phyloP scores from a whole-genome alignment of 192 early-diverging fungal species.

The Coemansia sp. region DNA sequence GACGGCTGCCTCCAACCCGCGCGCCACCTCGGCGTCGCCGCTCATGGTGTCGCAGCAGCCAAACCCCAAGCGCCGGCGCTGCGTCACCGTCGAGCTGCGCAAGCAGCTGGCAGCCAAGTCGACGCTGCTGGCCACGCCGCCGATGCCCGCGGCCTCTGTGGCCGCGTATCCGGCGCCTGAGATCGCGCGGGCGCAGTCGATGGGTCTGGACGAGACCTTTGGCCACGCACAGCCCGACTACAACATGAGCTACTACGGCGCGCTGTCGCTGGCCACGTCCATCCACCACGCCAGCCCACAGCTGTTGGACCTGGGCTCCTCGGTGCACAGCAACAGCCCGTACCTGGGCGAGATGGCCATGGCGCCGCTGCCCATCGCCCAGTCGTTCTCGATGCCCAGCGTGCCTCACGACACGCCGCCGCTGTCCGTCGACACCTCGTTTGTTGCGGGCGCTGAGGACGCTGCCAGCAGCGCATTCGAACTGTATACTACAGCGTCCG shows the following conservation, averaged over 20 bases:
- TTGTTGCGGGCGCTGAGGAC: conserved; percentile 4
- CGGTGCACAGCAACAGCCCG: conserved; percentile 13
- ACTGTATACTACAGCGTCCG: conserved; percentile 29
- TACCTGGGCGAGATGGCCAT: conserved; percentile 35
- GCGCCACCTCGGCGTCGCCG: conserved; percentile 38
- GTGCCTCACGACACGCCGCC: not conserved
- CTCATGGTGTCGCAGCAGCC: conserved; percentile 19
- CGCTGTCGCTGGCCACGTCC: conserved; percentile 15
- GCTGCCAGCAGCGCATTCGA: conserved; percentile 19
- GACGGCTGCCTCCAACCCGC: not conserved
- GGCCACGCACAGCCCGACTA: conserved; percentile 8
- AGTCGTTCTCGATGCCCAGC: conserved; percentile 22
- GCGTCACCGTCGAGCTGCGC: conserved; percentile 44
- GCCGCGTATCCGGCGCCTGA: not conserved
- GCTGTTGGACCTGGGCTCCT: not conserved
- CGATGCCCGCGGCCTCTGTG: not conserved
- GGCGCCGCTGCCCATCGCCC: conserved; percentile 24
- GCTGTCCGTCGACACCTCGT: conserved; percentile 17
- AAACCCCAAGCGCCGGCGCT: conserved; percentile 40
- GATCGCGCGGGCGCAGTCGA: conserved; percentile 10
- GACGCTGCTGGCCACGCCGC: conserved; percentile 19
- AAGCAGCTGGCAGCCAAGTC: conserved; percentile 44
- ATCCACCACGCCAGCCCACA: conserved; percentile 9
- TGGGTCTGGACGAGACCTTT: conserved; percentile 14
- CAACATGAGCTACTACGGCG: conserved; percentile 16